A percentile compares a stretch with the other conserved stretches of the same genome.
Conservation (phyloP, 106 monocot genomes). For the Dendrobium nobile region DNA sequence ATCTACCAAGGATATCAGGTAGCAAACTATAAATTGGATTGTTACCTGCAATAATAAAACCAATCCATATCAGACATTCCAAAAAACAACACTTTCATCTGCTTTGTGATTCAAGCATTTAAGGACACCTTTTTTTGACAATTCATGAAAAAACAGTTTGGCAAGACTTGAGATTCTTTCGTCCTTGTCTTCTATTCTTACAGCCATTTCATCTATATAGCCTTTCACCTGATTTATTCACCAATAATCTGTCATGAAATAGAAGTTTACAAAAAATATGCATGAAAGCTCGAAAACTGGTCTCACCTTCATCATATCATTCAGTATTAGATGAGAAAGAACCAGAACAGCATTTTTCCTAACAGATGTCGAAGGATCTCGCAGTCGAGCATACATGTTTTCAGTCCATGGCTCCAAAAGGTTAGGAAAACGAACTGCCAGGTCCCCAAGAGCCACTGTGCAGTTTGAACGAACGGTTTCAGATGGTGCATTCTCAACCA, state of each 20-base stretch:
- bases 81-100: neutral
- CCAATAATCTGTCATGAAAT: neutral
- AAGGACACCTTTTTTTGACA: conserved; percentile 88
- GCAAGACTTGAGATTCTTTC: conserved; percentile 91
- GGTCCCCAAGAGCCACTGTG: conserved; percentile 86
- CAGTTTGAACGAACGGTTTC: conserved; percentile 97
- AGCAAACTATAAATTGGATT: conserved; percentile 97
- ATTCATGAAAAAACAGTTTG: conserved; percentile 93
- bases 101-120: neutral
- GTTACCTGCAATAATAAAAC: conserved; percentile 48
- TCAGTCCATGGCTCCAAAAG: conserved; percentile 97
- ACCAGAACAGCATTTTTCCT: conserved; percentile 99
- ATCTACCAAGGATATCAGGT: conserved; percentile 85
- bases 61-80: neutral
- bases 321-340: conserved; percentile 96
- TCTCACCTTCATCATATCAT: conserved; percentile 99
- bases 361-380: conserved; percentile 76
- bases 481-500: conserved; percentile 69
- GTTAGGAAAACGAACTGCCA: conserved; percentile 94
- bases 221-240: conserved; percentile 73
- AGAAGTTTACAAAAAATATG: neutral
- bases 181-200: conserved; percentile 81
- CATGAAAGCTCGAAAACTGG: neutral
- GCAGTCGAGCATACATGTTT: conserved; percentile 84
- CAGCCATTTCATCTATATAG: conserved; percentile 97